Conservation (phyloP, 78 protist species). For the Creolimax fragrantissima region DNA sequence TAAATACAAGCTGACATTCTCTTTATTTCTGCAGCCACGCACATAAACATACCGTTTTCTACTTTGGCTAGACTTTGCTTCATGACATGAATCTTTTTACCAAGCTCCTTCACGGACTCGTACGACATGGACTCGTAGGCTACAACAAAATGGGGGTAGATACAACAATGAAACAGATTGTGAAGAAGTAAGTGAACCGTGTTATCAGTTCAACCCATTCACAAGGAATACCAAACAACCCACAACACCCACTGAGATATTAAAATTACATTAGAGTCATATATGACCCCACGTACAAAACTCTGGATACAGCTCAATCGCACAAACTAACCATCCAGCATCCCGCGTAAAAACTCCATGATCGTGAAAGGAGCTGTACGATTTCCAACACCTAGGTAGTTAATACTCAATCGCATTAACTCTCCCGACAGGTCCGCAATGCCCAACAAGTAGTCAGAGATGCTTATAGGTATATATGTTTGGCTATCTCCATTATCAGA, state of each 20-base stretch:
- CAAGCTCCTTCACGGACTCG: background rate
- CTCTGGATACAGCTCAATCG: too few species aligned
- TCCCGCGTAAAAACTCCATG: background rate
- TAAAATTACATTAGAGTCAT: too few species aligned
- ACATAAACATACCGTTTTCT: background rate
- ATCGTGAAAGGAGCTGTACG: background rate
- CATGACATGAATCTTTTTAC: background rate
- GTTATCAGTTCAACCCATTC: too few species aligned
- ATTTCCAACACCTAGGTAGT: background rate
- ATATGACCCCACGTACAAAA: too few species aligned
- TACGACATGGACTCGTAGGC: background rate
- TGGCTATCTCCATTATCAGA: too few species aligned
- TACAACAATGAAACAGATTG: too few species aligned
- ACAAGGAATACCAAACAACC: too few species aligned
- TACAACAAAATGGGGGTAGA: background rate
- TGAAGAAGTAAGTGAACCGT: too few species aligned
- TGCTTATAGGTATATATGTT: too few species aligned
- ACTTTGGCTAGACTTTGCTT: background rate
- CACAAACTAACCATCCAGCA: background rate
- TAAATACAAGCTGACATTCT: background rate
- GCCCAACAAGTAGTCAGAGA: background rate
- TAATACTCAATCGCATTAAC: background rate
- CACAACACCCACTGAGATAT: too few species aligned
- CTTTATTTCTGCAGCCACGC: too few species aligned
- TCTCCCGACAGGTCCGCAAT: background rate